phyloP scores from a whole-genome alignment of 2,329 filamentous ascomycete species.

The Calcarisporium arbuscula region DNA sequence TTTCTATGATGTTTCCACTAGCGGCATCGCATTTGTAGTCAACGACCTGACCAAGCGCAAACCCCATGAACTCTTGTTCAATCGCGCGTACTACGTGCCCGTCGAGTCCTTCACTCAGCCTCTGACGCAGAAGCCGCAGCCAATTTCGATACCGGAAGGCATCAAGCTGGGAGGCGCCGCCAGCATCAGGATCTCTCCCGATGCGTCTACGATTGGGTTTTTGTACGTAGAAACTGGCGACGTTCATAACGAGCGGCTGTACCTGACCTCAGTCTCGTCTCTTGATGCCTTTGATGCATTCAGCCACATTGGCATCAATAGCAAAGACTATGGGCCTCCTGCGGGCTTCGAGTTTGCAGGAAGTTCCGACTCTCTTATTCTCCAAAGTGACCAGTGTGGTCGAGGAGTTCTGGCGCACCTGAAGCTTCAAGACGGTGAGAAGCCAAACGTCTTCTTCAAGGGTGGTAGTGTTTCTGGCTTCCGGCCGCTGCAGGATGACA shows the following conservation, averaged over 20 bases:
- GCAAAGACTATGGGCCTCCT: slow-evolving; percentile 21
- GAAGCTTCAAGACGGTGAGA: slow-evolving; percentile 21
- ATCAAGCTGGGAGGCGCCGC: slow-evolving; percentile 6
- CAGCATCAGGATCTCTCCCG: slow-evolving; percentile 29
- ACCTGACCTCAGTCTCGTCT: slow-evolving; percentile 17
- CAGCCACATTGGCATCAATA: slow-evolving; percentile 1
- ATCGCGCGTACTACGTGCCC: slow-evolving; percentile 25
- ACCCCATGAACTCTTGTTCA: slow-evolving; percentile 9
- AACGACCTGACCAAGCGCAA: slow-evolving; percentile 10
- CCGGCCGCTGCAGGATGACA: slow-evolving; percentile 18
- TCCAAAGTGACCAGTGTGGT: slow-evolving; percentile 26
- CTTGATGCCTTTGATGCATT: slow-evolving; percentile 9
- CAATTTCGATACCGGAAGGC: slow-evolving; percentile 15
- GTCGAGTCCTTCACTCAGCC: slow-evolving; percentile 24
- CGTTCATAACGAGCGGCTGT: slow-evolving; percentile 20
- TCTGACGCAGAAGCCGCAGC: slow-evolving; percentile 13
- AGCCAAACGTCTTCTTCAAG: slow-evolving; percentile 17
- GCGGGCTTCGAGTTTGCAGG: slow-evolving; percentile 27
- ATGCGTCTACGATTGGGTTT: slow-evolving; percentile 29
- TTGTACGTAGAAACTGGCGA: slow-evolving; percentile 18
- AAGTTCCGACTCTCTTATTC: slow-evolving; percentile 24
- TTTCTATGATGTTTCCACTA: slow-evolving; percentile 25
- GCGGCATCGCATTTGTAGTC: slow-evolving; percentile 28
- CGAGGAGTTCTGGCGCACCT: slow-evolving; percentile 26
- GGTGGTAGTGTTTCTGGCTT: slow-evolving; percentile 21